Percentiles rank a stretch among this genome's conserved stretches.
Evolutionary conservation across 2,329 filamentous ascomycete genomes (phyloP).

Genomic region (Colletotrichum aenigma): DNA sequence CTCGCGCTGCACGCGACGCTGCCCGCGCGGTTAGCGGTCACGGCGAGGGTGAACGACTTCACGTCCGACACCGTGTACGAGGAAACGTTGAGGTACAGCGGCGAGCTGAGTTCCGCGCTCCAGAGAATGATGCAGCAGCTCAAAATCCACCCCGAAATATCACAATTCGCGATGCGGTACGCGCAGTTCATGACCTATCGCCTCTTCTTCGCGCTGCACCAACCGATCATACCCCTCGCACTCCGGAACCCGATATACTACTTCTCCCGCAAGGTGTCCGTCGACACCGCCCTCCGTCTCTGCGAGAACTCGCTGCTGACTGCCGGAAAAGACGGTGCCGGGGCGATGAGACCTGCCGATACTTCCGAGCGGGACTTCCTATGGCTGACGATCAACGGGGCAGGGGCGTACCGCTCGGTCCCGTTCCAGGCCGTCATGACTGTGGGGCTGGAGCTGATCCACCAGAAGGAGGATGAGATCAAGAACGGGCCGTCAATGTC

Average conservation of each 20-base stretch:
- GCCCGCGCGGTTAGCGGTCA: constrained; percentile 45
- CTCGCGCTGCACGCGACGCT: constrained; percentile 50
- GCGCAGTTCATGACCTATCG: constrained; percentile 49
- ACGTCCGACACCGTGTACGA: constrained; percentile 47
- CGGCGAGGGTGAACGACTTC: constrained; percentile 52
- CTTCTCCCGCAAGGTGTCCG: constrained; percentile 56
- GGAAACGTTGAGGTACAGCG: constrained; percentile 49
- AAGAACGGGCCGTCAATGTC: constrained; percentile 32
- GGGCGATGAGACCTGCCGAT: background rate
- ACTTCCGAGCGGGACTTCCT: constrained; percentile 32
- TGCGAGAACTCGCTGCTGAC: constrained; percentile 25
- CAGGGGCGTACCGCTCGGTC: constrained; percentile 47
- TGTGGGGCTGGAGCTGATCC: constrained; percentile 50
- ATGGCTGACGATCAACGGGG: constrained; percentile 42
- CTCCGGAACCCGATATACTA: constrained; percentile 52
- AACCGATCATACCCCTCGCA: constrained; percentile 49
- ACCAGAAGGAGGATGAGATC: constrained; percentile 46
- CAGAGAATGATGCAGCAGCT: constrained; percentile 37
- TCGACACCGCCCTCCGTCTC: constrained; percentile 39
- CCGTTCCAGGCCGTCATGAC: constrained; percentile 43
- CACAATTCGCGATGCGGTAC: constrained; percentile 45
- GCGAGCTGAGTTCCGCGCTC: constrained; percentile 45
- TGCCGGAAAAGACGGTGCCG: constrained; percentile 16
- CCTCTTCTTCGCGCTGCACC: constrained; percentile 59
- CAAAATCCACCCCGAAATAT: constrained; percentile 25